Base-by-base conservation (phyloP, 495 filamentous ascomycete genomes). In the Penicillium coffeae region DNA sequence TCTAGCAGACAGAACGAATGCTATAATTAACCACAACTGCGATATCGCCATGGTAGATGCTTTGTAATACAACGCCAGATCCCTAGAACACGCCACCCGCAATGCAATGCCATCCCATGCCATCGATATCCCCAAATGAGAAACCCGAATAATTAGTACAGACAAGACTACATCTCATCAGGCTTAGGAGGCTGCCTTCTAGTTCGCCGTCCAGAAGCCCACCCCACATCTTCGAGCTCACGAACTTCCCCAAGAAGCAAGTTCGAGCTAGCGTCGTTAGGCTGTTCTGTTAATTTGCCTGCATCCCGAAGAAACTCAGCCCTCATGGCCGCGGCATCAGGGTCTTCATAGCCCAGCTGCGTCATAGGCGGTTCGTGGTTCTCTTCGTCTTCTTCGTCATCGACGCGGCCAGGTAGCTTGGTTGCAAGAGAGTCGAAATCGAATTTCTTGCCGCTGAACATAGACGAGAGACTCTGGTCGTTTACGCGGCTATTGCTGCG, bases 331-430 rank as follows among this genome's bases (percentile, higher is more conserved):
- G 66, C 60, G 7, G 72, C 75, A 25, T 78, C 75, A 5, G 72
- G 63, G 48, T 80, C 75, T 50, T 80, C 74, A 45, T 78, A 80
- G 42, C 72, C 70, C n/a, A 80, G 50, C 55, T 80, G 76, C 33
- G 76, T 80, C 74, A 78, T 72, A 10, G 63, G 64, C 33, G 66
- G 72, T 12, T 59, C 54, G 34, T 70, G 58, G 13, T 66, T 62
- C 42, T 71, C 65, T 16, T 64, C 67, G 13, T 69, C 55, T 39
- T 72, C 63, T 1, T 63, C 61, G 2, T 64, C 54, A 8, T 66
- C 66, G 16, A 40, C 38, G 22, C 51, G 58, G 16, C 20, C 20
- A 1, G 46, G 42, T 4, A 56, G 45, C 16, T 54, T 56, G 19
- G 58, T 56, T 21, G 58, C 56, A 14, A 58, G 47, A 38, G 65